Evolutionary conservation across 768 basidiomycete genomes (phyloP), one percentile per base, ranked within the genome.

Genomic region (Trametes cinnabarina): DNA sequence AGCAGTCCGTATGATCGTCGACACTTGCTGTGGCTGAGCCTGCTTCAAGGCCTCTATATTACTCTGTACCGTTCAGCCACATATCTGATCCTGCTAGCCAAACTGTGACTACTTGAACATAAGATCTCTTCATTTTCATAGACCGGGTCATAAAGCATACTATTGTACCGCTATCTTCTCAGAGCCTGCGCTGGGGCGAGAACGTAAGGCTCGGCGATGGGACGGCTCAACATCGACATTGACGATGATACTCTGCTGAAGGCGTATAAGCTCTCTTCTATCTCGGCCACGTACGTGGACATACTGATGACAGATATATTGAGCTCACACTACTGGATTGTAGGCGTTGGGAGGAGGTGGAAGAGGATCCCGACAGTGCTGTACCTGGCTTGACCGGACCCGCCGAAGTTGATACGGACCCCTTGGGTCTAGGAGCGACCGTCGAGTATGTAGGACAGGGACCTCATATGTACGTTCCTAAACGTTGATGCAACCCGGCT

Each of bases 291-390:
- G 90, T 92, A 79, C 65, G 34, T 51, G 17, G 48, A 10, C 20
- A 47, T 20, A 17, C 20, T 43, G 41, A 23, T 49, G 25, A 37
- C 37, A 22, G 25, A 30, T 10, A 34, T 26, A n/a, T 6, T n/a
- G 11, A 19, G 34, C 22, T 23, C 23, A 26, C 19, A 7, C 1
- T 20, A 12, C 46, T 47, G 42, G 17, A 57, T 63, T 30, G 12
- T 10, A 93, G 92, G 63, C 79, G 85, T 73, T 97, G 94, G 94
- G 92, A 96, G 71, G 89, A 92, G 50, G 79, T 93, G 3, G 89
- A 94, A 68, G 85, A 94, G 73, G 92, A 95, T 57, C 73, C 85
- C 19, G 88, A 89, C 65, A 87, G 90, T 61, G 83, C 89, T 0
- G 72, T 90, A 15, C 87, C 89, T 10, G 87, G 85, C 8, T 79